Conservation (phyloP, 1,139 yeast genomes). For the Pichia sp. region DNA sequence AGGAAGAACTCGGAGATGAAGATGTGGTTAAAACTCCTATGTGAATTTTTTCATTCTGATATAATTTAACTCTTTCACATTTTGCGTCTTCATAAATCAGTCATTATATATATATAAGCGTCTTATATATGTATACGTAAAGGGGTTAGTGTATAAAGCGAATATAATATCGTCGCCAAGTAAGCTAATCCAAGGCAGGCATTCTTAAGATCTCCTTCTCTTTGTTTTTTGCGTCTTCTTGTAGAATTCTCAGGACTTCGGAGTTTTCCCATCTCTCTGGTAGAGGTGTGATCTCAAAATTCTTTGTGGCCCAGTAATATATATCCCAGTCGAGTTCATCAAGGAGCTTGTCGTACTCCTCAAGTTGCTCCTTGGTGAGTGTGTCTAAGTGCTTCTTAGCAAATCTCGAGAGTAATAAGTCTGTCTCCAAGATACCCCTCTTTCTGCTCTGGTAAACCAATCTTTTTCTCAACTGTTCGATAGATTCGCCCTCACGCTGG, state of each 20-base stretch:
- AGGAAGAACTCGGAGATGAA: neutral
- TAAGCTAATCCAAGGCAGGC: slow-evolving; percentile 46
- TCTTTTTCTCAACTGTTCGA: slow-evolving; percentile 77
- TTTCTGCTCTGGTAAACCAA: slow-evolving; percentile 87
- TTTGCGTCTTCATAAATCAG: neutral
- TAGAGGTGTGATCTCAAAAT: slow-evolving; percentile 72
- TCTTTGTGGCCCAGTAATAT: slow-evolving; percentile 93
- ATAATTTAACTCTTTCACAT: no score
- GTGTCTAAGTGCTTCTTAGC: slow-evolving; percentile 66
- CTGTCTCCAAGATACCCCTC: slow-evolving; percentile 93
- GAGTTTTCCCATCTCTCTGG: slow-evolving; percentile 82
- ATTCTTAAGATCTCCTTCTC: slow-evolving; percentile 74
- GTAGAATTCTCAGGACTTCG: slow-evolving; percentile 58
- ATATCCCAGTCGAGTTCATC: slow-evolving; percentile 99
- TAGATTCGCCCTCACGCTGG: slow-evolving; percentile 65
- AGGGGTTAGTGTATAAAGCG: neutral
- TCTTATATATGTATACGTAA: neutral
- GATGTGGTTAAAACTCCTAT: no score
- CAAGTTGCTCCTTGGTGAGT: slow-evolving; percentile 64
- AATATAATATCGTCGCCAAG: no score
- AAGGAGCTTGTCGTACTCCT: slow-evolving; percentile 78
- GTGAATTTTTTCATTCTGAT: no score
- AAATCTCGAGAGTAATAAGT: slow-evolving; percentile 76
- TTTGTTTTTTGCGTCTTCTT: slow-evolving; percentile 69
- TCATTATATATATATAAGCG: neutral